Evolutionary conservation across 345 rosid genomes (phyloP), one percentile per base, ranked within the genome.

Genomic region (Hevea brasiliensis): DNA sequence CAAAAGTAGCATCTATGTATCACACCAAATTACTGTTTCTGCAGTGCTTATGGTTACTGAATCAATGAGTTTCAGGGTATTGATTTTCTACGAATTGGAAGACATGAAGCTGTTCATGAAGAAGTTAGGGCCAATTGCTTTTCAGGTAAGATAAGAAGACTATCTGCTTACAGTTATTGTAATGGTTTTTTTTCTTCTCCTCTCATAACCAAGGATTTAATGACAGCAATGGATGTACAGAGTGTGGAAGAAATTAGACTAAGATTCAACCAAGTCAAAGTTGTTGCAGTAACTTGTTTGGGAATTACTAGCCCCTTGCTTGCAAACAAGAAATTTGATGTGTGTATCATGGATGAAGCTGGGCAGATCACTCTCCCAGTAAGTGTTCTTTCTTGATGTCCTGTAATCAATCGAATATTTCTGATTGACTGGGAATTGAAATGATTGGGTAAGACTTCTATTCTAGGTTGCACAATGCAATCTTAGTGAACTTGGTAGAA

Each of bases 321-420:
- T 79, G 84, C 87, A 59, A 85, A 87, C 80, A 89, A 88, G 89
- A 88, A 77, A 79, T 95, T 95, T 75, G 99, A 95, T 68, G 89
- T 95, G 7, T 95, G 99, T 85, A 92, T 92, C 70, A 86, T 92
- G 85, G 98, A 95, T 80, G 99, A 95, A 86, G 99, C 99, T 77
- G 99, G 98, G 77, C 98, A 95, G 87, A 89, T 84, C 70, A 90
- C 96, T 64, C 84, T 92, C 58, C 99, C 98, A 15, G 99, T 91
- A 86, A 74, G 97, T 80, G 73, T 60, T 73, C 26, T 73, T 61
- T 80, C 66, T 67, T 72, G 23, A 21, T 48, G 64, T 60, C 15
- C 11, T 65, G 8, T 51, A 7, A 45, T 58, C 18, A 32, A 68
- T 48, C 20, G 0, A 48, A 8, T 35, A 12, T 44, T 8, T 40